Base-by-base conservation (phyloP, 441 rosid species). In the Erysimum cheiri region DNA sequence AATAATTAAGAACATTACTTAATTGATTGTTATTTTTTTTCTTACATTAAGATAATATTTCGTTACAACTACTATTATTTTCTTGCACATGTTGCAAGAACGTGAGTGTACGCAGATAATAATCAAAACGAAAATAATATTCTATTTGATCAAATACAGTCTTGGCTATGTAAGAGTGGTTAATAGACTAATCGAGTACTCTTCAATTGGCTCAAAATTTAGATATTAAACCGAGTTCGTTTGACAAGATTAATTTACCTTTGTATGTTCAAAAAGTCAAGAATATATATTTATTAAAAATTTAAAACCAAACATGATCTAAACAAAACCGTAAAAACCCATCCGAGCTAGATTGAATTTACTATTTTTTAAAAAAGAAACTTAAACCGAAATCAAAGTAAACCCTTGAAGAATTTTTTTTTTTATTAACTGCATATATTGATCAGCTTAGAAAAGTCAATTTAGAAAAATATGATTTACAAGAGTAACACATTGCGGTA, bases 21-120 rank as follows among this genome's bases (percentile, higher is more conserved):
- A 19, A 19, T 41, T 17, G 24, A 50, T 11, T 52, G 14, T 59
- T 40, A 5, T 22, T 64, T 57, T 26, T 4, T 28, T 43, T 14
- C 22, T 41, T 60, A 36, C 31, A 41, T 29, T 54, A 32, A 33
- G 48, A 52, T 67, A 4, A 65, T 33, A 1, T 35, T 60, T 52
- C 3, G n/a, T 40, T 12, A 39, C 22, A 54, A 35, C 5, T 35
- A 35, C 5, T 35, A 67, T 35, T 65, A 48, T 65, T 66, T 29
- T 66, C 24, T 59, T 74, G 69, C 64, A 52, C 77, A 67, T 60
- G 63, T 35, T 43, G 28, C 26, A 67, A 74, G 69, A 67, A 67
- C 69, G 63, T 74, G 73, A 74, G 31, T 35, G 0, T 24, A 48
- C 40, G 4, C 43, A 33, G 63, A 52, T 17, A 60, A 59, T 60